Percentiles rank a stretch among this genome's conserved stretches.
phyloP scores from a whole-genome alignment of 805 yeast species.

The Spencermartinsiella europaea region DNA sequence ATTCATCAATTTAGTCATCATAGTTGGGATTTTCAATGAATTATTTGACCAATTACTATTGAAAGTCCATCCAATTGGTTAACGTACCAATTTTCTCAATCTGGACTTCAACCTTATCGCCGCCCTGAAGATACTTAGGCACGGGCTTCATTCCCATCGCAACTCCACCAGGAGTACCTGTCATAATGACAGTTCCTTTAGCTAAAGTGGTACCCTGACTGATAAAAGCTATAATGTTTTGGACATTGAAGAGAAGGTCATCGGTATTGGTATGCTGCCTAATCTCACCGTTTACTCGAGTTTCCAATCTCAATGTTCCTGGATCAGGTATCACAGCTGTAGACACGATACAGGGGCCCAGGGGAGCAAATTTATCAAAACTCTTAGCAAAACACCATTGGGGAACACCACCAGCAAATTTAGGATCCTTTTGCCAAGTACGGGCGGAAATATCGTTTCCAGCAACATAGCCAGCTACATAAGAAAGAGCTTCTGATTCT shows the following conservation, averaged over 20 bases:
- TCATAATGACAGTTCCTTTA: conserved; percentile 41
- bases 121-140: conserved; percentile 38
- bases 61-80: conserved; percentile 32
- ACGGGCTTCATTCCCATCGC: conserved; percentile 34
- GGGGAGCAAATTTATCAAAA: conserved; percentile 50
- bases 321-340: conserved; percentile 30
- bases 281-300: conserved; percentile 36
- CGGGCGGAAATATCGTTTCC: conserved; percentile 53
- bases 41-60: too few species aligned
- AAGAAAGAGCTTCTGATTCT: conserved; percentile 37
- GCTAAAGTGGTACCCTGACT: conserved; percentile 38
- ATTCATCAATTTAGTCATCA: too few species aligned
- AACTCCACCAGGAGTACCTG: conserved; percentile 43
- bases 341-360: conserved; percentile 47
- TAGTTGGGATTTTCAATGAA: too few species aligned
- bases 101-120: conserved; percentile 38
- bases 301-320: conserved; percentile 27
- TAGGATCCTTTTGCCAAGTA: conserved; percentile 42
- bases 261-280: conserved; percentile 36
- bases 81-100: conserved; percentile 42
- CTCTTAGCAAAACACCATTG: conserved; percentile 47
- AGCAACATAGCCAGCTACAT: conserved; percentile 45
- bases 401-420: conserved; percentile 45
- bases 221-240: conserved; percentile 33
- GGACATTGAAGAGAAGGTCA: conserved; percentile 37